A percentile compares a stretch with the other conserved stretches of the same genome.
These are phyloP conservation scores for Xylariaceae sp. DNA, from an alignment of 2,329 filamentous ascomycete genomes.

Conservation along the genomic window DNA sequence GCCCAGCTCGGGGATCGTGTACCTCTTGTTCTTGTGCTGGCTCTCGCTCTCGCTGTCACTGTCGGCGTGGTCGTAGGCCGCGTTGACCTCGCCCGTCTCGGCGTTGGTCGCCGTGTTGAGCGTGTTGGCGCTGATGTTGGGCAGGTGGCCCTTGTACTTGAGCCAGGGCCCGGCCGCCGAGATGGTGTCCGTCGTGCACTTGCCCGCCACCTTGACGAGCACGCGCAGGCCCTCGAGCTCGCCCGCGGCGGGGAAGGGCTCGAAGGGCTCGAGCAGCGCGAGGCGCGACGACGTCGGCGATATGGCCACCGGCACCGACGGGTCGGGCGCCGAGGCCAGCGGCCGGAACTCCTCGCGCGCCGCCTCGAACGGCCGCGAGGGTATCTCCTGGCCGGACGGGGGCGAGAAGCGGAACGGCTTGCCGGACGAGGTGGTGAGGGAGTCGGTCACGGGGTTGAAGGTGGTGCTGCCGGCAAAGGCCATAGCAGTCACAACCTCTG, in stretches of 20 bases:
- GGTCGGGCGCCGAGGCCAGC: constrained; percentile 62
- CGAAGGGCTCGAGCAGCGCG: constrained; percentile 84
- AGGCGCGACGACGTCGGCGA: constrained; percentile 84
- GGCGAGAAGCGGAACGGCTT: constrained; percentile 78
- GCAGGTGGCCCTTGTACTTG: constrained; percentile 98
- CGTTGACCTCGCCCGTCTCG: constrained; percentile 86
- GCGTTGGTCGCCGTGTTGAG: constrained; percentile 92
- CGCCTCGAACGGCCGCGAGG: constrained; percentile 60
- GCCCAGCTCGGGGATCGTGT: constrained; percentile 81
- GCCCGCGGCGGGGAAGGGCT: constrained; percentile 60
- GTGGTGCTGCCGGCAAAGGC: constrained; percentile 85
- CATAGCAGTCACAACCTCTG: constrained; percentile 95
- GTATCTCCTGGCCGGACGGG: constrained; percentile 62
- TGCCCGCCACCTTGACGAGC: constrained; percentile 91
- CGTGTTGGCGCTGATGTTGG: constrained; percentile 96
- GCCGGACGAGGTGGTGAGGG: constrained; percentile 71
- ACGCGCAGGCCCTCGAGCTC: constrained; percentile 76
- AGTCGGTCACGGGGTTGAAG: constrained; percentile 93
- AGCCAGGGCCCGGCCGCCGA: constrained; percentile 95
- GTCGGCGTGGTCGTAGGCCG: constrained; percentile 80
- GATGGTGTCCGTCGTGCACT: constrained; percentile 98
- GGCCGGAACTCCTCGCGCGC: constrained; percentile 62
- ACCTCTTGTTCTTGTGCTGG: no score
- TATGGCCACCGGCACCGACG: constrained; percentile 65
- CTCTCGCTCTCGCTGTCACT: no score